Conservation (phyloP, 805 yeast genomes). For the Suhomyces tanzawaensis region DNA sequence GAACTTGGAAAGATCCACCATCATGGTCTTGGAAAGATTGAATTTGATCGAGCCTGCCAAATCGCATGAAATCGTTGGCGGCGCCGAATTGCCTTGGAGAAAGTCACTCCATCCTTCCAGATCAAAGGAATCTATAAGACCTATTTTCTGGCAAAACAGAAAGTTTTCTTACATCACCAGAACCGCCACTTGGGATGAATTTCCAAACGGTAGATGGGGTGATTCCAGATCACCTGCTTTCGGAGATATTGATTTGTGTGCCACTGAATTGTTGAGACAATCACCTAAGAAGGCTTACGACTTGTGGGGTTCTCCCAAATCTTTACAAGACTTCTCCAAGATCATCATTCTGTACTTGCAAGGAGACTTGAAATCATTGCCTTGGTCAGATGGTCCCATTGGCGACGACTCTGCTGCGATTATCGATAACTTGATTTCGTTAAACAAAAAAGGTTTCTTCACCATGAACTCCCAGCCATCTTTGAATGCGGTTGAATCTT, state of each 20-base stretch:
- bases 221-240: constrained; percentile 97
- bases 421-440: constrained; percentile 52
- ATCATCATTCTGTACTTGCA: constrained; percentile 67
- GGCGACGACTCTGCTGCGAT: constrained; percentile 71
- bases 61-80: constrained; percentile 39
- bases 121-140: constrained; percentile 79
- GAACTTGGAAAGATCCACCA: constrained; percentile 90
- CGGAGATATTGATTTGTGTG: constrained; percentile 83
- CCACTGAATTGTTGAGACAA: constrained; percentile 78
- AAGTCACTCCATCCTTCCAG: constrained; percentile 81
- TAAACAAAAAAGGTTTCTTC: constrained; percentile 67
- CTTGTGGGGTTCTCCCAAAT: constrained; percentile 82
- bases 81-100: constrained; percentile 75
- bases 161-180: constrained; percentile 85
- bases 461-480: constrained; percentile 96
- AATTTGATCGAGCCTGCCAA: constrained; percentile 49
- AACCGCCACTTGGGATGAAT: constrained; percentile 95
- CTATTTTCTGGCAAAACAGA: constrained; percentile 95
- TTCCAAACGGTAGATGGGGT: constrained; percentile 99
- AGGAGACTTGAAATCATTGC: constrained; percentile 72
- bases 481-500: constrained; percentile 73
- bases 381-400: constrained; percentile 94
- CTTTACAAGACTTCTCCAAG: constrained; percentile 55
- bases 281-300: constrained; percentile 75
- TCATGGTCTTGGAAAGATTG: constrained; percentile 80